These are phyloP conservation scores for Neonectria faginata DNA, from an alignment of 2,329 filamentous ascomycete species.

Conservation along the genomic window DNA sequence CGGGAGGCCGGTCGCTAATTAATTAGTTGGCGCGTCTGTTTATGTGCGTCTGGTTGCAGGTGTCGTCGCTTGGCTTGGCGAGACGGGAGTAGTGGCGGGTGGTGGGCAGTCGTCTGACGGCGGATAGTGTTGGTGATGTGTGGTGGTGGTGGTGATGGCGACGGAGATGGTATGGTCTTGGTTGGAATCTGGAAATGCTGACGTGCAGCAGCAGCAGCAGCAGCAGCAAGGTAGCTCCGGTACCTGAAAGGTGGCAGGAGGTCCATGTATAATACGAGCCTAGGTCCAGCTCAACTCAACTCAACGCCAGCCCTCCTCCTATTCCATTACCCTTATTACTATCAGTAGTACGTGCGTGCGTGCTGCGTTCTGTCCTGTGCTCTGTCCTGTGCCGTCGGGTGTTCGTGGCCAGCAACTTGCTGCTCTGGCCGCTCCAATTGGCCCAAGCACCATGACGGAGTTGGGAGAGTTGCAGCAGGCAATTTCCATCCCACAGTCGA, in stretches of 20 bases:
- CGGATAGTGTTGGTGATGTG: not conserved
- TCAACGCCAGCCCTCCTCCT: not conserved
- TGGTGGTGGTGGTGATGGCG: not conserved
- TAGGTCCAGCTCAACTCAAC: not conserved
- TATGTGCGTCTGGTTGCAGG: not conserved
- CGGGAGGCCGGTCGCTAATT: not conserved
- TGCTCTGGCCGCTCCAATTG: conserved; percentile 33
- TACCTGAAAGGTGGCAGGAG: conserved; percentile 14
- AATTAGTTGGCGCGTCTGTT: not conserved
- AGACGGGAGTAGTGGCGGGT: not conserved
- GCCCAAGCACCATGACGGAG: conserved; percentile 27
- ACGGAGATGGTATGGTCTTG: not conserved
- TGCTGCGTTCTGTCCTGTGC: conserved; percentile 2
- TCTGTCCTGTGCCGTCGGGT: not conserved
- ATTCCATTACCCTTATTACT: not conserved
- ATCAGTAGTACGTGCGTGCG: not conserved
- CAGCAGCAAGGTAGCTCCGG: conserved; percentile 8
- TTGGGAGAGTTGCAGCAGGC: conserved; percentile 39
- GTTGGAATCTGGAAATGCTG: conserved; percentile 21
- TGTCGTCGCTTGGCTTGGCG: not conserved
- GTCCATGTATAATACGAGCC: conserved; percentile 2
- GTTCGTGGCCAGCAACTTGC: conserved; percentile 9
- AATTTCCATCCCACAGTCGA: conserved; percentile 41
- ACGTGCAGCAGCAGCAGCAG: conserved; percentile 25
- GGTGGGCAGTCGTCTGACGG: not conserved